Base-by-base conservation (phyloP, 768 basidiomycete genomes). In the Tubosaeta sp. region DNA sequence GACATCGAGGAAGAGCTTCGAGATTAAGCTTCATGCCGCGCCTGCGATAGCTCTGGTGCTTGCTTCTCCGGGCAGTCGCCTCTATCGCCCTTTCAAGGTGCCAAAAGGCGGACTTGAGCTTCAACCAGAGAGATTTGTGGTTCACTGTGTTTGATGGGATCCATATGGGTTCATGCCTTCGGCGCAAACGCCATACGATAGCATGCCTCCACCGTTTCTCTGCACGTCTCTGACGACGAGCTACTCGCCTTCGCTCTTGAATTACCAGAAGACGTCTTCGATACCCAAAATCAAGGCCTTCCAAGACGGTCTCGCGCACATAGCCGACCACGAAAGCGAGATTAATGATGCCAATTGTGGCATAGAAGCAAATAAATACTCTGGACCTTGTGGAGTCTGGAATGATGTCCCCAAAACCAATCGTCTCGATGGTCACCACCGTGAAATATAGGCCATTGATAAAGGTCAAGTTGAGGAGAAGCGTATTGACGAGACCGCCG, bases 361-460 rank as follows among this genome's bases (percentile, higher is more conserved):
- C 72, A 54, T 85, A 87, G 50, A 79, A 55, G 61, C 80, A 81
- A 0, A 77, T 72, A 57, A 86, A 85, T 12, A 84, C 55, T n/a
- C 81, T 81, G 4, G 79, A 71, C 1, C 74, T 75, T 3, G 79
- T 69, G 2, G 73, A 69, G 3, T 39, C 46, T 3, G 87, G 87
- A 10, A 70, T 64, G 47, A 90, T 83, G 60, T 91, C 89, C n/a
- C 89, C 89, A 60, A 90, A 89, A 67, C 79, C 81, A 13, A 84
- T 75, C 7, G 82, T 86, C 64, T 90, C 86, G 52, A 91, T 84
- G 4, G 86, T 77, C 16, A 81, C 80, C 34, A 88, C 75, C 8
- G 83, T 80, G 60, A 90, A 90, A 62, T 90, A 91, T n/a, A 92
- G 72, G 1, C 82, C 83, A 61, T 89, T 73, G 58, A 90, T 76